Conservation (phyloP, 495 filamentous ascomycete genomes). For the Xylaria bambusicola region DNA sequence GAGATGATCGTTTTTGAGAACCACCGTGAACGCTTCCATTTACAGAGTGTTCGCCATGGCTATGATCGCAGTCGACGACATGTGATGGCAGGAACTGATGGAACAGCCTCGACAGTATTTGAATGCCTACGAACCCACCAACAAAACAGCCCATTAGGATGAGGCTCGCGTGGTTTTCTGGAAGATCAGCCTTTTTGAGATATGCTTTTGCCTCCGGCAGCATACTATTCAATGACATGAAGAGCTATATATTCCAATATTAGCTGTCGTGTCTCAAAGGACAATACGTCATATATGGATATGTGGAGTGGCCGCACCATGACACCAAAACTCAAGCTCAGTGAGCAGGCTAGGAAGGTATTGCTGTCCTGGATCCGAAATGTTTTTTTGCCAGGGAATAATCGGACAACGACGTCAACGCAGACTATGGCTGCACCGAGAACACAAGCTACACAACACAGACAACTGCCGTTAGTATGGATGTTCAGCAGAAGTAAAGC, state of each 20-base stretch:
- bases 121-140: slow-evolving; percentile 80
- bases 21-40: slow-evolving; percentile 35
- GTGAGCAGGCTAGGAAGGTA: slow-evolving; percentile 79
- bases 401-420: slow-evolving; percentile 74
- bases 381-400: slow-evolving; percentile 66
- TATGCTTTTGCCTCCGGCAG: slow-evolving; percentile 81
- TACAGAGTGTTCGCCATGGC: slow-evolving; percentile 58
- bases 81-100: slow-evolving; percentile 89
- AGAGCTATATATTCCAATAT: slow-evolving; percentile 61
- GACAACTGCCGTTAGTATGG: slow-evolving; percentile 14
- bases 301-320: slow-evolving; percentile 76
- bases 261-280: slow-evolving; percentile 20
- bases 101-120: slow-evolving; percentile 73
- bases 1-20: slow-evolving; percentile 30
- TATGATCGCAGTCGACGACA: slow-evolving; percentile 89
- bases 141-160: slow-evolving; percentile 76
- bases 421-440: slow-evolving; percentile 83
- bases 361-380: slow-evolving; percentile 91
- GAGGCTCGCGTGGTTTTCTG: slow-evolving; percentile 67
- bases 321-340: slow-evolving; percentile 95
- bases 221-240: slow-evolving; percentile 93
- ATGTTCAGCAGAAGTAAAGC: background rate
- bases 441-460: slow-evolving; percentile 64
- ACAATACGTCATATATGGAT: too few species aligned
- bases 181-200: slow-evolving; percentile 66